Conservation (phyloP, 2,329 filamentous ascomycete species). For the Neofusicoccum cordaticola region DNA sequence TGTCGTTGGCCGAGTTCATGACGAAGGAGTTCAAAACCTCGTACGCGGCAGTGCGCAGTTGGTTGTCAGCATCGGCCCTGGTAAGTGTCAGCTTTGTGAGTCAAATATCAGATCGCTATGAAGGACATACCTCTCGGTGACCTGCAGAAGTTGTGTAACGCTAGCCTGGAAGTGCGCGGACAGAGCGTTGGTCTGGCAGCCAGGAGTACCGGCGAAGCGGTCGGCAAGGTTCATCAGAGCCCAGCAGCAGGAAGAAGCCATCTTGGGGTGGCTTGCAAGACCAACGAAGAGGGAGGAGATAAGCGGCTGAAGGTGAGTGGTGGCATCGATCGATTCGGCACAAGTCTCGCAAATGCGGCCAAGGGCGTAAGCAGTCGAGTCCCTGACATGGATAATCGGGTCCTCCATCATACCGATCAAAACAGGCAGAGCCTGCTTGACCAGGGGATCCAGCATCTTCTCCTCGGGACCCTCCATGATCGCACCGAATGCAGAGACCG, state of each 20-base stretch:
- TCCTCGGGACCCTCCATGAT: constrained; percentile 99
- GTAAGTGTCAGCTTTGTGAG: constrained; percentile 20
- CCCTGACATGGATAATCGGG: constrained; percentile 81
- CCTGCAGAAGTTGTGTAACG: constrained; percentile 76
- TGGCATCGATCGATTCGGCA: constrained; percentile 85
- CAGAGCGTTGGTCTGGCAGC: constrained; percentile 74
- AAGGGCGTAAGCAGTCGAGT: constrained; percentile 93
- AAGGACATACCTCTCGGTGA: constrained; percentile 66
- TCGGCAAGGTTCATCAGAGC: constrained; percentile 97
- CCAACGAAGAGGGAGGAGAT: constrained; percentile 88
- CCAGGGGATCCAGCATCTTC: constrained; percentile 84
- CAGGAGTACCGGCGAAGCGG: constrained; percentile 84
- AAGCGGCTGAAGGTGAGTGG: constrained; percentile 76
- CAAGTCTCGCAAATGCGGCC: constrained; percentile 94
- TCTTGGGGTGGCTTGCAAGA: constrained; percentile 87
- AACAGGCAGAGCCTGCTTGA: constrained; percentile 91
- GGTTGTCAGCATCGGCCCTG: constrained; percentile 72
- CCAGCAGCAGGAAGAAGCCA: constrained; percentile 98
- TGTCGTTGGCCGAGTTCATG: constrained; percentile 83
- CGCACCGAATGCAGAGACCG: constrained; percentile 93
- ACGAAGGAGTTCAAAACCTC: constrained; percentile 96
- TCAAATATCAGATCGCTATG: background rate
- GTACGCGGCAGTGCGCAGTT: constrained; percentile 91
- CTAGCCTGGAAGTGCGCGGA: constrained; percentile 93
- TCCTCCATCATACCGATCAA: constrained; percentile 93